Conservation (phyloP, 305 asterid genomes). For the Fraxinus xanthoxyloides region DNA sequence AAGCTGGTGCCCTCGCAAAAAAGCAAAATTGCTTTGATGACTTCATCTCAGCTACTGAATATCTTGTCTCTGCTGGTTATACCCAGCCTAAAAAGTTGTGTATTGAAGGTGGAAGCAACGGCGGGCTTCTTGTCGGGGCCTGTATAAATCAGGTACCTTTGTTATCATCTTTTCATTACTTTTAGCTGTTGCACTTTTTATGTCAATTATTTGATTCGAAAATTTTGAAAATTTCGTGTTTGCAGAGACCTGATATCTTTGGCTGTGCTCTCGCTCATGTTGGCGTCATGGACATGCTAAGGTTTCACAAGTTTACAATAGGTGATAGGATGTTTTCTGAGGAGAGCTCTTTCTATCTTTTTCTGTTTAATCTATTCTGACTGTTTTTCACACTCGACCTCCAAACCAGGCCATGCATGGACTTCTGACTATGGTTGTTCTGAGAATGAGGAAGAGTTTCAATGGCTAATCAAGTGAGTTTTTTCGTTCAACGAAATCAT, state of each 20-base stretch:
- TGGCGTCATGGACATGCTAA: constrained; percentile 93
- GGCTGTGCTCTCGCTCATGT: constrained; percentile 96
- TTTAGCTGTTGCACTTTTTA: not conserved
- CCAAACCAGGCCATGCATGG: constrained; percentile 81
- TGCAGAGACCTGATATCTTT: constrained; percentile 84
- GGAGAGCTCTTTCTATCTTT: not conserved
- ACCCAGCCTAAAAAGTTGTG: constrained; percentile 64
- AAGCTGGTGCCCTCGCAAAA: constrained; percentile 57
- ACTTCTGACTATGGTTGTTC: constrained; percentile 87
- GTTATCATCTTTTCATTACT: not conserved
- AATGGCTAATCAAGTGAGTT: constrained; percentile 72
- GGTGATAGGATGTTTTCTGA: constrained; percentile 38
- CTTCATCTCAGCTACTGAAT: constrained; percentile 61
- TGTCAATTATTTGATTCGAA: not conserved
- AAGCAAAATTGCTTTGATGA: constrained; percentile 81
- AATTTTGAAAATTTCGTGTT: constrained; percentile 15
- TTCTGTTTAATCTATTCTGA: not conserved
- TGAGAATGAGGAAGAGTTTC: constrained; percentile 80
- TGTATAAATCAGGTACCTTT: constrained; percentile 69
- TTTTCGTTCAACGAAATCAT: not conserved
- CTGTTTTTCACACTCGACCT: not conserved
- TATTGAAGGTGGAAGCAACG: constrained; percentile 86
- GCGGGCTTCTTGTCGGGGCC: constrained; percentile 81
- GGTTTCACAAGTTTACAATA: constrained; percentile 86
- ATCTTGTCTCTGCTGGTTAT: constrained; percentile 64